Percentiles rank a stretch among this genome's conserved stretches.
Evolutionary conservation across 768 basidiomycete genomes (phyloP).

Genomic region (Rhodotorula paludigena): DNA sequence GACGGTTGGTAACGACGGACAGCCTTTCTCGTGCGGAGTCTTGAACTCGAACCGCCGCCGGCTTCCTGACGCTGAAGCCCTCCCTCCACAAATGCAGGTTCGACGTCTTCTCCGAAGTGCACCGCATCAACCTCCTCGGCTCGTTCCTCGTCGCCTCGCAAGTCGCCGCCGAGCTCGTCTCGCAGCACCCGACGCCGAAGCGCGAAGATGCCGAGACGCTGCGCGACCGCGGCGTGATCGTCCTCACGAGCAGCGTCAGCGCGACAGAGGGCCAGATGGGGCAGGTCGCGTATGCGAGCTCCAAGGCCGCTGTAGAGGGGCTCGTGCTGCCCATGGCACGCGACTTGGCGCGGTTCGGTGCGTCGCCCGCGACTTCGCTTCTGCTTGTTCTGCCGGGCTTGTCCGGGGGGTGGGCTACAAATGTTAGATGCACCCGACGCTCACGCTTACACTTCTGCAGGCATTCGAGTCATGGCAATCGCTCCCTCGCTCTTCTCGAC

Average conservation of each 20-base stretch:
- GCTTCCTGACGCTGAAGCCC: too few relatives aligned
- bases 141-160: conserved; percentile 60
- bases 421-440: neutral
- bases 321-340: conserved; percentile 62
- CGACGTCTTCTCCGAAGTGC: conserved; percentile 55
- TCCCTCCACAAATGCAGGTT: too few relatives aligned
- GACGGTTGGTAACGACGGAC: conserved; percentile 54
- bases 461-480: conserved; percentile 53
- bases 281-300: conserved; percentile 57
- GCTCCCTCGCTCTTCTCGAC: conserved; percentile 58
- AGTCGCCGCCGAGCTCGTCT: conserved; percentile 55
- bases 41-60: neutral
- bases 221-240: conserved; percentile 58
- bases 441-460: neutral
- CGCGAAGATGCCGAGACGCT: conserved; percentile 31
- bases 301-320: conserved; percentile 58
- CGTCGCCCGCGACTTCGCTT: conserved; percentile 37
- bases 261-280: conserved; percentile 52
- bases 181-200: conserved; percentile 43
- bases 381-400: neutral
- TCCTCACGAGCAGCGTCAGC: conserved; percentile 26
- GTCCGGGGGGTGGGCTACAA: neutral
- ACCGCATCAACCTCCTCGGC: conserved; percentile 58
- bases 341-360: conserved; percentile 56
- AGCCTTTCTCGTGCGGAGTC: conserved; percentile 50